Conservation (phyloP, 805 yeast species). For the Debaryomyces prosopidis region DNA sequence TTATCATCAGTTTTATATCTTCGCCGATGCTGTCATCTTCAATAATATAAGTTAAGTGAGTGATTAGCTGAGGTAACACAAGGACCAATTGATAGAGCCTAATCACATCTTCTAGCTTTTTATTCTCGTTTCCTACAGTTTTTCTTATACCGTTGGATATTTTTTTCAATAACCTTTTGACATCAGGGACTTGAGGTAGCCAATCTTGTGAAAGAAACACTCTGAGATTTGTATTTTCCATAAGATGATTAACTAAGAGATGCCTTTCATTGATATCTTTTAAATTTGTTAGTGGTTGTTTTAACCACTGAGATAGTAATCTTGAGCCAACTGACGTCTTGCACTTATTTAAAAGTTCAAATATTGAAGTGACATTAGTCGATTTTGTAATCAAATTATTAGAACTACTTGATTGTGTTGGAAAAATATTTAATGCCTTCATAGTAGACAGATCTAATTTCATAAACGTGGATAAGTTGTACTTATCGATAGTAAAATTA, state of each 20-base stretch:
- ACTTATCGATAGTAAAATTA: constrained; percentile 56
- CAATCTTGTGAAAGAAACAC: constrained; percentile 65
- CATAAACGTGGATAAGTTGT: constrained; percentile 80
- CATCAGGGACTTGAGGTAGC: constrained; percentile 76
- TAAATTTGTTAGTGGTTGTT: constrained; percentile 82
- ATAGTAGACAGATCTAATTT: constrained; percentile 89
- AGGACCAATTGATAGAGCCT: constrained; percentile 79
- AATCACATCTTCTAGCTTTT: constrained; percentile 84
- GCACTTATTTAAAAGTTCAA: constrained; percentile 84
- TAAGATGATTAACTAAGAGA: constrained; percentile 66
- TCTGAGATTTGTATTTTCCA: constrained; percentile 69
- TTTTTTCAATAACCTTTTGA: constrained; percentile 72
- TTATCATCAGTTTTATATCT: constrained; percentile 37
- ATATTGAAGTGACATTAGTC: constrained; percentile 52
- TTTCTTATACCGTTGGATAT: constrained; percentile 39
- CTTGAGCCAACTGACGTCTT: constrained; percentile 89
- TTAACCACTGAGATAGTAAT: constrained; percentile 88
- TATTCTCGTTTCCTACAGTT: constrained; percentile 39
- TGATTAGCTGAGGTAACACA: constrained; percentile 67
- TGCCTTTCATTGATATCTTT: constrained; percentile 67
- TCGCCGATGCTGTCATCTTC: constrained; percentile 28
- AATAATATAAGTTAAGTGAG: constrained; percentile 47
- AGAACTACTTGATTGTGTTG: constrained; percentile 35
- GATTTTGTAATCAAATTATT: constrained; percentile 21
- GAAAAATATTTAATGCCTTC: constrained; percentile 83